Evolutionary conservation across 2,329 filamentous ascomycete species (phyloP), one percentile per base, ranked within the genome.

Genomic region (Pleomassaria siparia): DNA sequence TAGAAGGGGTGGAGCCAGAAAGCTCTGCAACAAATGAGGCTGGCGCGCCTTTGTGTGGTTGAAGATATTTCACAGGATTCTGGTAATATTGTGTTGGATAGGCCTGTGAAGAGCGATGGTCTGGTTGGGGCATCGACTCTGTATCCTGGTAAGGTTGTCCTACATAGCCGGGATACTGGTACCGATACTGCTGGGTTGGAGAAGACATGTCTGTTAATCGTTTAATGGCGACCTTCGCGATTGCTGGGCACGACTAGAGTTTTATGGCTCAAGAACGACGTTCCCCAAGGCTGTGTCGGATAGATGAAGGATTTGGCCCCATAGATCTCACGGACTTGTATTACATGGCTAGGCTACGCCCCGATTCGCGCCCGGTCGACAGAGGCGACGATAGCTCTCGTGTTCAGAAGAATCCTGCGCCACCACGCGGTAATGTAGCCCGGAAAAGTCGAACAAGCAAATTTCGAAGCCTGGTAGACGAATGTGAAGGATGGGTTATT

Each of bases 1-100:
- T 4, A 4, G 20, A 5, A 11, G 37, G 37, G 18, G 22, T n/a
- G 3, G 40, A 43, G 12, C 18, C 44, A 4, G 39, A 21, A 11
- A 69, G 51, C 44, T 68, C 65, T 40, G 64, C 62, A 26, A 67
- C 56, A 1, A 63, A 29, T 62, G 50, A 26, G 62, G 57, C 37
- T 62, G 59, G 25, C 12, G 57, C 28, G 22, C 59, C 28, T 15
- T 25, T 30, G 69, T 67, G 51, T 62, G 63, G 47, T 60, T 67
- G 0, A 59, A 72, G 21, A 59, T 67, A 15, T 24, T 60, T 12
- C 68, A 64, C 51, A 59, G 59, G 20, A 13, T 18, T 37, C n/a
- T 37, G 35, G 20, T 1, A 40, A 51, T 2, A 43, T 72, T 1
- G 22, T 11, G 20, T 16, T 37, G 35, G 35, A 24, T 44, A 30